These are phyloP conservation scores for Fusarium pseudoanthophilum DNA, from an alignment of 2,329 filamentous ascomycete genomes.

Conservation along the genomic window DNA sequence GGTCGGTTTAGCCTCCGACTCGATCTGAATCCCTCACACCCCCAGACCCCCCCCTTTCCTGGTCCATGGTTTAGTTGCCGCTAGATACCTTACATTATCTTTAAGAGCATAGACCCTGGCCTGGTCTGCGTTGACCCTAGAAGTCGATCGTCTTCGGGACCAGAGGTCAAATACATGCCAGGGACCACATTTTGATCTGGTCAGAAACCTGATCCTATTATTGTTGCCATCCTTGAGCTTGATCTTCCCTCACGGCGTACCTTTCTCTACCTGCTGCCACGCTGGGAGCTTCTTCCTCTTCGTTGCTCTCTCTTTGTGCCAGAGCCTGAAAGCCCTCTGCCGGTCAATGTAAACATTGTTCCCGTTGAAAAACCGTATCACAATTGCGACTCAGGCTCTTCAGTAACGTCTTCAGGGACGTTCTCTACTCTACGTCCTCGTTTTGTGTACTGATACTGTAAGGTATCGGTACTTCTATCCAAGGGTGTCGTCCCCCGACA, in stretches of 20 bases:
- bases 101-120: constrained; percentile 40
- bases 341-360: neutral
- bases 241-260: neutral
- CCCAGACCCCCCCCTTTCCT: constrained; percentile 36
- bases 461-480: constrained; percentile 26
- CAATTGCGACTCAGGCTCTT: constrained; percentile 6
- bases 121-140: constrained; percentile 38
- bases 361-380: neutral
- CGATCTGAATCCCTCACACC: constrained; percentile 32
- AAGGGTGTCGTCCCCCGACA: constrained; percentile 21
- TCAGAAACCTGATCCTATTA: constrained; percentile 12
- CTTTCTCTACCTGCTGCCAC: neutral
- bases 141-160: constrained; percentile 41
- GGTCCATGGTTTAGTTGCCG: constrained; percentile 42
- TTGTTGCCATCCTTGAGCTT: constrained; percentile 5
- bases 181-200: constrained; percentile 34
- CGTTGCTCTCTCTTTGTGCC: neutral
- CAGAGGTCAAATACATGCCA: constrained; percentile 42
- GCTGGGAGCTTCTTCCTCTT: neutral
- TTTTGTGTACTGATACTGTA: constrained; percentile 26
- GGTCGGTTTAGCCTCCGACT: constrained; percentile 38
- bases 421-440: constrained; percentile 13
- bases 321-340: neutral
- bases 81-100: constrained; percentile 40
- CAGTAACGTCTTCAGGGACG: constrained; percentile 20